Conservation (phyloP, 2,329 filamentous ascomycete genomes). For the Talaromyces sp. region DNA sequence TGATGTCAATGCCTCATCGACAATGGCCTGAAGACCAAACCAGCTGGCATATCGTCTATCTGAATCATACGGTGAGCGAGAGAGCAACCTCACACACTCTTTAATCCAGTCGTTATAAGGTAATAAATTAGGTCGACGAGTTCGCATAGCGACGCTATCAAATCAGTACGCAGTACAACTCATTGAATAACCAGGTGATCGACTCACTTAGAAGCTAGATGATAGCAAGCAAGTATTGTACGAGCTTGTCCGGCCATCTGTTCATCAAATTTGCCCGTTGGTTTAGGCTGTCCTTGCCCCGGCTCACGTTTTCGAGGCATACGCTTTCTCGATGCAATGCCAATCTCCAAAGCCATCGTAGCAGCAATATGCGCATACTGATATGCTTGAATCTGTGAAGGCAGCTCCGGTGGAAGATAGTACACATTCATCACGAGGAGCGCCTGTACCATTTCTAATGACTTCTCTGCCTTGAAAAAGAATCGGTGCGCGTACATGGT, state of each 20-base stretch:
- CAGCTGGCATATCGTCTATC: conserved; percentile 33
- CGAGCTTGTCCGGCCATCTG: conserved; percentile 34
- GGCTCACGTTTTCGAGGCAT: conserved; percentile 23
- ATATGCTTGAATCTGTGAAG: conserved; percentile 49
- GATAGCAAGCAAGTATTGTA: conserved; percentile 33
- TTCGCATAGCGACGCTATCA: conserved; percentile 35
- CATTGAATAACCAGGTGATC: not conserved
- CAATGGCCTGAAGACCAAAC: conserved; percentile 35
- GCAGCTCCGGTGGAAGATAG: conserved; percentile 49
- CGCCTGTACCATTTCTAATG: conserved; percentile 51
- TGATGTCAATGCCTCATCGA: conserved; percentile 34
- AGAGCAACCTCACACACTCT: conserved; percentile 32
- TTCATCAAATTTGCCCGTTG: conserved; percentile 25
- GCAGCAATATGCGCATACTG: conserved; percentile 52
- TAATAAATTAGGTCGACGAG: conserved; percentile 34
- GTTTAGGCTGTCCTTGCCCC: conserved; percentile 17
- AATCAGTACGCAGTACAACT: conserved; percentile 17
- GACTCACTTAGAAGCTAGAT: conserved; percentile 31
- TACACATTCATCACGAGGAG: conserved; percentile 49
- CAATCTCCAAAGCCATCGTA: conserved; percentile 49
- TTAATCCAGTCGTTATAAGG: conserved; percentile 37
- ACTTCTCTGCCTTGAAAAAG: conserved; percentile 50
- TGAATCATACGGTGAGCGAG: conserved; percentile 28
- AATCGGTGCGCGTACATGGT: conserved; percentile 48
- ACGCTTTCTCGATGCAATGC: conserved; percentile 32